phyloP scores from a whole-genome alignment of 306 rosid species.

The Myrica gale region DNA sequence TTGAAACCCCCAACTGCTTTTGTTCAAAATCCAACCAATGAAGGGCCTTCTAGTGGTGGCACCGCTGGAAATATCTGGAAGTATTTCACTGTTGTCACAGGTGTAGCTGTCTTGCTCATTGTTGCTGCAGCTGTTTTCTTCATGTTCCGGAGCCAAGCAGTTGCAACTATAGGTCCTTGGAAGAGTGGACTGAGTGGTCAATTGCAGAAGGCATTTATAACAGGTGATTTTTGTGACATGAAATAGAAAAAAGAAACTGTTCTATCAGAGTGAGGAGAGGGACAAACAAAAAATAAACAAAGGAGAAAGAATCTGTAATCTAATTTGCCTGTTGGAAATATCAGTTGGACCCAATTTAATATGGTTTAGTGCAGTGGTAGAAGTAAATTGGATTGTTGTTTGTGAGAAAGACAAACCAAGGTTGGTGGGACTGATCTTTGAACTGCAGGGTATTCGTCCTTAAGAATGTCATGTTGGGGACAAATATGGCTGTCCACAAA shows the following conservation, averaged over 20 bases:
- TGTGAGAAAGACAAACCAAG: not conserved
- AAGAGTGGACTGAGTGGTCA: slow-evolving; percentile 94
- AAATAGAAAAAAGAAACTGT: not conserved
- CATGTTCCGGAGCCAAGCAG: slow-evolving; percentile 65
- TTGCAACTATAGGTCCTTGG: slow-evolving; percentile 75
- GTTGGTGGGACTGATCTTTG: not conserved
- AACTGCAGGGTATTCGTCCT: not conserved
- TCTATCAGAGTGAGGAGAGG: not conserved
- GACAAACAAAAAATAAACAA: not conserved
- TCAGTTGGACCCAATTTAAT: slow-evolving; percentile 1
- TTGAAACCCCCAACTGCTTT: slow-evolving; percentile 9
- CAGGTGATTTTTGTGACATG: slow-evolving; percentile 52
- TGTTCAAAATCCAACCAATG: slow-evolving; percentile 19
- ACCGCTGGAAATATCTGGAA: slow-evolving; percentile 50
- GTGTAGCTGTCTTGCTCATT: slow-evolving; percentile 43
- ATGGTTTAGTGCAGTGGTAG: not conserved
- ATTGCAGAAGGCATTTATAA: slow-evolving; percentile 83
- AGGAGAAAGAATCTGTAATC: not conserved
- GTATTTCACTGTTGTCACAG: slow-evolving; percentile 33
- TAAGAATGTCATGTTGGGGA: not conserved
- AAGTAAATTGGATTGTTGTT: not conserved
- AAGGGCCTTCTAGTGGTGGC: slow-evolving; percentile 11
- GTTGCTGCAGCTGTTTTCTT: slow-evolving; percentile 44
- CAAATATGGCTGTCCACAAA: not conserved
- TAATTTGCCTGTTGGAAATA: not conserved